Evolutionary conservation across 768 basidiomycete species (phyloP).

Genomic region (Podaxis rugospora): DNA sequence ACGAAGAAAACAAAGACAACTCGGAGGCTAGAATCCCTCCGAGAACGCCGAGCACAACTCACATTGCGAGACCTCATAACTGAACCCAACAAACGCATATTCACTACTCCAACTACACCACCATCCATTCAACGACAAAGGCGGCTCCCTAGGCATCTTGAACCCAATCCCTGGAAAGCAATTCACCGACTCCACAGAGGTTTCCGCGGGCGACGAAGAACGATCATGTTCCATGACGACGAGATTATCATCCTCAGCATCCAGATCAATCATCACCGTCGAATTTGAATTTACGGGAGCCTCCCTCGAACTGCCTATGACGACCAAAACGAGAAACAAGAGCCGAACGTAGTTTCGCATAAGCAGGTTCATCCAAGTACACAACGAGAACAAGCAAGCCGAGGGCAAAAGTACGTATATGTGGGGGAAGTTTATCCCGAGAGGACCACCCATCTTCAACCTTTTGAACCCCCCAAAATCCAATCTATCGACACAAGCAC

Average conservation of each 20-base stretch:
- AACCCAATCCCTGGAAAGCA: slow-evolving; percentile 45
- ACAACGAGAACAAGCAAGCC: background rate
- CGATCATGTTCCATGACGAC: background rate
- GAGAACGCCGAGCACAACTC: slow-evolving; percentile 14
- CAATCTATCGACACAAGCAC: no score
- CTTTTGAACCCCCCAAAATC: no score
- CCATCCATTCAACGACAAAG: slow-evolving; percentile 44
- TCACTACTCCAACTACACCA: slow-evolving; percentile 64
- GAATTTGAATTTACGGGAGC: background rate
- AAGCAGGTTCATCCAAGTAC: background rate
- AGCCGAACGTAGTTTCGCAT: background rate
- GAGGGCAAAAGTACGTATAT: background rate
- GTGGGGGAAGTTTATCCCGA: background rate
- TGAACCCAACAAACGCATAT: slow-evolving; percentile 75
- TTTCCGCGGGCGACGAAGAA: background rate
- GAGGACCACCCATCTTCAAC: background rate
- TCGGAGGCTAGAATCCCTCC: no score
- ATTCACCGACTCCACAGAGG: slow-evolving; percentile 7
- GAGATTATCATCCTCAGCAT: background rate
- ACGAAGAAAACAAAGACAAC: no score
- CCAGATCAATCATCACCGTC: background rate
- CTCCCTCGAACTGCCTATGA: background rate
- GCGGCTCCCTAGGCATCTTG: slow-evolving; percentile 47
- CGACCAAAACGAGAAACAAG: background rate
- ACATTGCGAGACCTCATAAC: slow-evolving; percentile 71